phyloP scores from a whole-genome alignment of 2,329 filamentous ascomycete species.

The Alternaria alternata region DNA sequence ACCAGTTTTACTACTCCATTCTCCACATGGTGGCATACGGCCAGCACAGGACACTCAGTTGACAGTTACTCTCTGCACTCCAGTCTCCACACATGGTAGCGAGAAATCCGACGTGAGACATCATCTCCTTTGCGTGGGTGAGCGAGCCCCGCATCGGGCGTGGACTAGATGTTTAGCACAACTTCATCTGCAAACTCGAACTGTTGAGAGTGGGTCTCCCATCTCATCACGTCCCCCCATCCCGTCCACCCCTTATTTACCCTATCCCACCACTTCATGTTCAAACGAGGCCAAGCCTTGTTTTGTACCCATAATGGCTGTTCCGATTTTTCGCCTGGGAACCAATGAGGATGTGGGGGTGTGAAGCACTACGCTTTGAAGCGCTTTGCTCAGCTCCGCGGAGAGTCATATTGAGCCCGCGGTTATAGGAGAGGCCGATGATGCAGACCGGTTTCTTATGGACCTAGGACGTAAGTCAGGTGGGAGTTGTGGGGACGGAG shows the following conservation, averaged over 20 bases:
- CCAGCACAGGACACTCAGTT: conserved; percentile 3
- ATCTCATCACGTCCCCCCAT: not conserved
- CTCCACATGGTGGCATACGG: conserved; percentile 12
- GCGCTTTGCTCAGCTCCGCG: not conserved
- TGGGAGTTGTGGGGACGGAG: not conserved
- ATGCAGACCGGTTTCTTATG: not conserved
- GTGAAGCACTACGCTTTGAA: not conserved
- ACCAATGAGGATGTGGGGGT: not conserved
- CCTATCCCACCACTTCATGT: conserved; percentile 2
- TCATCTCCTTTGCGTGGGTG: not conserved
- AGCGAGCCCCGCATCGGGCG: conserved; percentile 2
- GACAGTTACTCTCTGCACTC: conserved; percentile 13
- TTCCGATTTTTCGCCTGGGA: not conserved
- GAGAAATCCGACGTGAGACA: conserved; percentile 3
- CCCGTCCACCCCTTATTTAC: conserved; percentile 1
- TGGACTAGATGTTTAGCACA: not conserved
- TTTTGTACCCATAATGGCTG: not conserved
- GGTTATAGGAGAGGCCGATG: not conserved
- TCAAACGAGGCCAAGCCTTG: not conserved
- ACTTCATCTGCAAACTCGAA: conserved; percentile 17
- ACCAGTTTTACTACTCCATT: conserved; percentile 10
- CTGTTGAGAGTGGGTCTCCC: conserved; percentile 31
- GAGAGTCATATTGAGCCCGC: not conserved
- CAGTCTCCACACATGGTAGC: conserved; percentile 10
- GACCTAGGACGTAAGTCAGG: not conserved